Evolutionary conservation across 345 rosid genomes (phyloP), one percentile per base, ranked within the genome.

Genomic region (Erodium maritimum): DNA sequence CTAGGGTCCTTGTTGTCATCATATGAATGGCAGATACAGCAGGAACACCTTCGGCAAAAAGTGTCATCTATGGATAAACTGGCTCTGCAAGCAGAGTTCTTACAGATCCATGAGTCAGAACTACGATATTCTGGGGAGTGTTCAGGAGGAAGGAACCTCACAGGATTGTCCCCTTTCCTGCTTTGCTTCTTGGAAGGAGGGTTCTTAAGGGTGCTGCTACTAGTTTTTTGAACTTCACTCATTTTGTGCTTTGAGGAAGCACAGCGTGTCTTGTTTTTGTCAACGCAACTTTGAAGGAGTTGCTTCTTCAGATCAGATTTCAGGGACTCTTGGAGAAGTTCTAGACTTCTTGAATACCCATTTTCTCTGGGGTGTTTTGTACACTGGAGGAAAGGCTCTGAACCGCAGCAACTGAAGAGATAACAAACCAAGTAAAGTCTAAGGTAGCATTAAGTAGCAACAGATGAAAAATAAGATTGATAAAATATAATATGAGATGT

Each of bases 31-130:
- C 99, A 94, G 29, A 94, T 83, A 48, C 95, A 90, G 70, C 99
- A 94, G 61, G 99, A 94, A 64, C 99, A 94, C 69, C 99, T 87
- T 76, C 70, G 85, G 82, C 99, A 94, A 66, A 90, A 94, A 34
- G 87, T 73, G 65, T 85, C 95, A 33, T 80, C 87, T 25, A 72
- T 64, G 58, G 88, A 75, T 16, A 82, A 69, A 52, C 70, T 57
- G 52, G 88, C 93, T 59, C 84, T 73, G 61, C 93, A 85, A 10
- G 88, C 85, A 57, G 78, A 73, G 63, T 85, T 85, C 78, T 81
- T 85, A 54, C 88, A 75, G 69, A 87, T 76, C 91, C 90, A 90
- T 5, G 86, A 72, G 55, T 64, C 73, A 25, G 77, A 77, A 66
- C 63, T 62, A 53, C 80, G 83, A 66, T 69, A 67, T 63, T 76